Evolutionary conservation across 2,329 filamentous ascomycete genomes (phyloP).

Genomic region (Orbilia brochopaga): DNA sequence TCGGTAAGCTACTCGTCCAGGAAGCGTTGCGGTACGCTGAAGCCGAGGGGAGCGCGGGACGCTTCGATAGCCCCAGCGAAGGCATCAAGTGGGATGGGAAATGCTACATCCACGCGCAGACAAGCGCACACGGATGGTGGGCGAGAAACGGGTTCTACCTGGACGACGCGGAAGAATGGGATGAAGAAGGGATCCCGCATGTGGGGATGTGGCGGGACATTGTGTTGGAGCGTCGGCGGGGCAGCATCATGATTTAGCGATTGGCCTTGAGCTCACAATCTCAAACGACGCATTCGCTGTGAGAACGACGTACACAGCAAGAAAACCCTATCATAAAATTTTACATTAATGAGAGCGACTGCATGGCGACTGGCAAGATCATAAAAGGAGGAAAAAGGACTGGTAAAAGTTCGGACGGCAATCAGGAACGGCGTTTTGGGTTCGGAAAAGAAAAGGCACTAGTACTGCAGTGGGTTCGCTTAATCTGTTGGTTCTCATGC

Average conservation of each 20-base stretch:
- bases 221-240: slow-evolving; percentile 33
- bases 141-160: slow-evolving; percentile 72
- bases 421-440: slow-evolving; percentile 3
- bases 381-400: background rate
- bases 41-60: slow-evolving; percentile 64
- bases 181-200: slow-evolving; percentile 83
- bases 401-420: background rate
- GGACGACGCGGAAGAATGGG: slow-evolving; percentile 78
- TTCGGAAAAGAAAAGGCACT: background rate
- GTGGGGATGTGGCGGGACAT: slow-evolving; percentile 75
- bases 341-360: background rate
- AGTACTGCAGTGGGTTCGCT: too few relatives aligned
- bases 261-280: too few relatives aligned
- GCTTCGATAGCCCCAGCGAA: slow-evolving; percentile 59
- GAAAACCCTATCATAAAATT: too few relatives aligned
- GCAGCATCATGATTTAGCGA: slow-evolving; percentile 37
- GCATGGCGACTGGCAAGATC: background rate
- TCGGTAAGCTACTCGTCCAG: slow-evolving; percentile 71
- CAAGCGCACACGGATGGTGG: slow-evolving; percentile 70
- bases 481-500: too few relatives aligned
- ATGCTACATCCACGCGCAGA: slow-evolving; percentile 73
- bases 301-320: too few relatives aligned
- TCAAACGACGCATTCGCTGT: too few relatives aligned
- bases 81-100: slow-evolving; percentile 56
- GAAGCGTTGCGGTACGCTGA: slow-evolving; percentile 72